Evolutionary conservation across 164 flowering plant genomes (phyloP).

Genomic region (Chloranthus sessilifolius): DNA sequence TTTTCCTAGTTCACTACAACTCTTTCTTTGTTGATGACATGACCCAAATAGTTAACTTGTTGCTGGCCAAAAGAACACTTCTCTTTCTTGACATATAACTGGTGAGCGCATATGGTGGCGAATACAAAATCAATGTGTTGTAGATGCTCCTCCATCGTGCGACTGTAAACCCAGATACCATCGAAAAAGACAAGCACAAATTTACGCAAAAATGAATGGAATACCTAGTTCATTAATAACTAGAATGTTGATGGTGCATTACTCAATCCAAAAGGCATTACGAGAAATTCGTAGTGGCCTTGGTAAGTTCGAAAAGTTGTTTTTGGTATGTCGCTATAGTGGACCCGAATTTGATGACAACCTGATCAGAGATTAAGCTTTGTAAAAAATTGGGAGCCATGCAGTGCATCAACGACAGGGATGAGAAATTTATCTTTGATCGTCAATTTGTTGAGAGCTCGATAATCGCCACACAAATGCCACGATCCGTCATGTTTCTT

Average conservation of each 20-base stretch:
- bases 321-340: neutral
- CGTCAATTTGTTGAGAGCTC: neutral
- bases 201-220: neutral
- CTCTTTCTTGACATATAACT: neutral
- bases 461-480: neutral
- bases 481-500: neutral
- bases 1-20: neutral
- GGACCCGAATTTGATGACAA: constrained; percentile 2
- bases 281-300: too few species aligned
- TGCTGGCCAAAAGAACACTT: neutral
- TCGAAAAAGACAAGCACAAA: neutral
- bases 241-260: too few species aligned
- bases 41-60: neutral
- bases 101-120: neutral
- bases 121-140: neutral
- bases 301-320: neutral
- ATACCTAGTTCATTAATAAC: neutral
- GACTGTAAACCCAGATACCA: neutral
- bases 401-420: neutral
- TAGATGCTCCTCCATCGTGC: neutral
- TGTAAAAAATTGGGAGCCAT: neutral
- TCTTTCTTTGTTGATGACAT: neutral
- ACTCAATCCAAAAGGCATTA: too few species aligned
- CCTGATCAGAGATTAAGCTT: neutral
- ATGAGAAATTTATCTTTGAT: too few species aligned